Percentiles rank a stretch among this genome's conserved stretches.
These are phyloP conservation scores for Verbascum thapsus DNA, from an alignment of 257 asterid genomes.

Conservation along the genomic window DNA sequence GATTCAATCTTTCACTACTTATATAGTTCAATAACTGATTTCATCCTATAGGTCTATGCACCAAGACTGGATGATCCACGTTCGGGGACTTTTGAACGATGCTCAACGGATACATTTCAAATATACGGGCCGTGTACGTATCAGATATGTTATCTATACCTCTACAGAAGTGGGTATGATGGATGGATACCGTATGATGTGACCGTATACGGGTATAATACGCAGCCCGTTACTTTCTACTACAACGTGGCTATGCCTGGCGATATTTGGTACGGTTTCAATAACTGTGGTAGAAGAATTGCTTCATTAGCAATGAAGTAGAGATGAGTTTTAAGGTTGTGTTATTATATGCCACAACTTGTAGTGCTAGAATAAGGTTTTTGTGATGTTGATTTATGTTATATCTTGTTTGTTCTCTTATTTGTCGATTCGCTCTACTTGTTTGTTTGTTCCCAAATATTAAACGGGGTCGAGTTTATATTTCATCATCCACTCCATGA, in stretches of 20 bases:
- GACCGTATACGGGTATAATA: conserved; percentile 57
- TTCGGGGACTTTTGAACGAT: conserved; percentile 69
- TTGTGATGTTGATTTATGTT: neutral
- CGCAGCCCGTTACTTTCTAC: conserved; percentile 55
- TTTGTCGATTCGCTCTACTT: neutral
- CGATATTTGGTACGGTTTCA: conserved; percentile 73
- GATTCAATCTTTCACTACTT: neutral
- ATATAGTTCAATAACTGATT: conserved; percentile 6
- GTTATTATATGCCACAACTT: conserved; percentile 14
- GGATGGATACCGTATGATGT: conserved; percentile 92
- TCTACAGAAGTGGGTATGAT: conserved; percentile 86
- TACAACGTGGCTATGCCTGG: conserved; percentile 69
- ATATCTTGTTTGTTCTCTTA: neutral
- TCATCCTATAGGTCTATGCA: conserved; percentile 66
- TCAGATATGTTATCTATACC: conserved; percentile 83
- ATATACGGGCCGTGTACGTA: conserved; percentile 83
- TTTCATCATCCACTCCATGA: conserved; percentile 39
- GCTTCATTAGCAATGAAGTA: conserved; percentile 31
- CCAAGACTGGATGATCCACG: conserved; percentile 78
- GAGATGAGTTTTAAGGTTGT: neutral
- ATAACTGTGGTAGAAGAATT: conserved; percentile 47
- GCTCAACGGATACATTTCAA: conserved; percentile 75
- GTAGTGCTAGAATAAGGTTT: conserved; percentile 18
- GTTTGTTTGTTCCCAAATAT: conserved; percentile 32
- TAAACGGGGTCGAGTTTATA: conserved; percentile 45